These are phyloP conservation scores for Aspergillus texensis DNA, from an alignment of 2,329 filamentous ascomycete species.

Conservation along the genomic window DNA sequence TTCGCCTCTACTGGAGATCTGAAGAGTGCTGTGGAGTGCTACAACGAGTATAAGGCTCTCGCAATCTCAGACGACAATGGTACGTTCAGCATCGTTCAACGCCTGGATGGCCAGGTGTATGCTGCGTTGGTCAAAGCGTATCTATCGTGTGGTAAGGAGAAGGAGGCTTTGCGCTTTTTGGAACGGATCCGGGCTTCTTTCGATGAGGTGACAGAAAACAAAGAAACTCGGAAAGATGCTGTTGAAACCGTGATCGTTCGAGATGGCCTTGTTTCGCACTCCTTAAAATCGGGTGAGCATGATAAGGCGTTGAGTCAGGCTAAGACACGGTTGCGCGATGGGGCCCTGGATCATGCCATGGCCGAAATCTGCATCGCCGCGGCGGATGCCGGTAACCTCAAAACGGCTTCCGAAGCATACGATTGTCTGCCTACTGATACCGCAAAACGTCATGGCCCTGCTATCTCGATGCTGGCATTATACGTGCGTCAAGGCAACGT, in stretches of 20 bases:
- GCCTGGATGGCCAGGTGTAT: conserved; percentile 83
- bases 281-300: conserved; percentile 71
- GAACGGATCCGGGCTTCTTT: conserved; percentile 70
- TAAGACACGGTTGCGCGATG: conserved; percentile 58
- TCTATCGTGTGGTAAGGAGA: conserved; percentile 74
- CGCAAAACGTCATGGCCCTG: conserved; percentile 57
- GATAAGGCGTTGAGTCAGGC: conserved; percentile 75
- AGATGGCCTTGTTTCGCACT: conserved; percentile 77
- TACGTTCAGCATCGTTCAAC: conserved; percentile 66
- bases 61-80: conserved; percentile 84
- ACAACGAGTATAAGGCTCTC: conserved; percentile 88
- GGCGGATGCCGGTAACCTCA: conserved; percentile 75
- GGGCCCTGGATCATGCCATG: conserved; percentile 66
- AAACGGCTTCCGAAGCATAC: conserved; percentile 69
- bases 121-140: conserved; percentile 91
- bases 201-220: conserved; percentile 46
- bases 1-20: conserved; percentile 82
- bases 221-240: conserved; percentile 61
- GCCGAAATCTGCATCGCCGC: conserved; percentile 73
- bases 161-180: conserved; percentile 83
- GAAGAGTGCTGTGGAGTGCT: conserved; percentile 86
- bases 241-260: conserved; percentile 73
- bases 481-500: conserved; percentile 82
- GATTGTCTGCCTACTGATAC: conserved; percentile 58
- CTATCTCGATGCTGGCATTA: conserved; percentile 83